phyloP scores from a whole-genome alignment of 768 basidiomycete species.

The Tylopilus plumbeoviolaceoides region DNA sequence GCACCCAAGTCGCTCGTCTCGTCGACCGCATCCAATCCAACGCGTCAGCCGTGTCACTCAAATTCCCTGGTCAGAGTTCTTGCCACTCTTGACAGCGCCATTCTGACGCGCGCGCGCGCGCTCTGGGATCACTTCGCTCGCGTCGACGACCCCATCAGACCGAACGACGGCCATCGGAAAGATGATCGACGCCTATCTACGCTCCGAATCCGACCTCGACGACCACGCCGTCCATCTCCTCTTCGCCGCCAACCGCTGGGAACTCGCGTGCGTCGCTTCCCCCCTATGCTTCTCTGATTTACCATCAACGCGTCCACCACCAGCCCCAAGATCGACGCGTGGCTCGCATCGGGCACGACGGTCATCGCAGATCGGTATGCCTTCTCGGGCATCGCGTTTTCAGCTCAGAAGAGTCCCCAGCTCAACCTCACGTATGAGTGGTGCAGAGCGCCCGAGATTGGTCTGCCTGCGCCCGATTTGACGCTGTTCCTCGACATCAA shows the following conservation, averaged over 20 bases:
- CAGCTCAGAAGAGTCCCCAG: slow-evolving; percentile 45
- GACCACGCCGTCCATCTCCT: slow-evolving; percentile 90
- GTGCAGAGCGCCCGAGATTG: slow-evolving; percentile 84
- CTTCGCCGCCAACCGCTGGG: slow-evolving; percentile 98
- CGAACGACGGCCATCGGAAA: slow-evolving; percentile 86
- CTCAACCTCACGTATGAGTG: slow-evolving; percentile 65
- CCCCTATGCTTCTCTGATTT: not conserved
- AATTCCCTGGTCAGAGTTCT: slow-evolving; percentile 78
- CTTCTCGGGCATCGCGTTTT: slow-evolving; percentile 94
- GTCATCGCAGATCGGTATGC: slow-evolving; percentile 93
- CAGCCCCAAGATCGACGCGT: slow-evolving; percentile 58
- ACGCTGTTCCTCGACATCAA: slow-evolving; percentile 83
- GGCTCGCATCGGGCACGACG: slow-evolving; percentile 59
- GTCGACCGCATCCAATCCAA: slow-evolving; percentile 45
- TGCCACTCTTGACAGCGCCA: not conserved
- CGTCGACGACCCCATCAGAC: slow-evolving; percentile 44
- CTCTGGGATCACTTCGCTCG: too few relatives aligned
- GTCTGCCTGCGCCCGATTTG: slow-evolving; percentile 85
- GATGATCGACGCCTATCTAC: slow-evolving; percentile 92
- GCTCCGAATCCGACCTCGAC: slow-evolving; percentile 80
- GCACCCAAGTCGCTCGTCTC: slow-evolving; percentile 74
- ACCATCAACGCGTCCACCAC: not conserved
- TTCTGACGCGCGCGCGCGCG: too few relatives aligned
- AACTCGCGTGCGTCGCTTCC: slow-evolving; percentile 62
- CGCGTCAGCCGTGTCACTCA: slow-evolving; percentile 50